A percentile compares a stretch with the other conserved stretches of the same genome.
Conservation (phyloP, 768 basidiomycete genomes). For the Mycena haematopus region DNA sequence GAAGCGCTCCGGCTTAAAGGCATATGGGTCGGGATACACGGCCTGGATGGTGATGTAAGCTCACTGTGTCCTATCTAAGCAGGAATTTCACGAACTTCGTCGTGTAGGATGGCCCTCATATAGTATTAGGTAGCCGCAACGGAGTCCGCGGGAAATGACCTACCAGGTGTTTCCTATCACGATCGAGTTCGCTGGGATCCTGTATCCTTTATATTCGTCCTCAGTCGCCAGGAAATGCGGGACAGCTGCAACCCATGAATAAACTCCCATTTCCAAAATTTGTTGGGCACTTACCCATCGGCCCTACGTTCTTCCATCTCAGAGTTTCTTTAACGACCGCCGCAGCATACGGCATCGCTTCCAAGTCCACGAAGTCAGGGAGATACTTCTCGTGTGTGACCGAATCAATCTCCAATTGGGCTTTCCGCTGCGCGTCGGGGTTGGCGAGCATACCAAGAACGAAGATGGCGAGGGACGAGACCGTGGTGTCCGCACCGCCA, state of each 20-base stretch:
- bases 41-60: background rate
- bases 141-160: background rate
- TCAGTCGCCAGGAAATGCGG: background rate
- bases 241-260: background rate
- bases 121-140: background rate
- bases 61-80: background rate
- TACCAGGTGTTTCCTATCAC: background rate
- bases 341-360: background rate
- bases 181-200: background rate
- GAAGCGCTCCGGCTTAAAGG: constrained; percentile 9
- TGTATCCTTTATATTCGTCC: background rate
- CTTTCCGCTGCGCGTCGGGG: background rate
- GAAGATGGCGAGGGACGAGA: constrained; percentile 2
- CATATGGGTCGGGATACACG: constrained; percentile 8
- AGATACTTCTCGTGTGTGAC: background rate
- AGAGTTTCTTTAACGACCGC: constrained; percentile 10
- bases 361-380: background rate
- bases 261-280: background rate
- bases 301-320: constrained; percentile 1
- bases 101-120: constrained; percentile 1
- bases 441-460: constrained; percentile 3
- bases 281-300: background rate
- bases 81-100: background rate
- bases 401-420: constrained; percentile 1
- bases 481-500: constrained; percentile 9